These are phyloP conservation scores for Boletus edulis DNA, from an alignment of 768 basidiomycete species.

Conservation along the genomic window DNA sequence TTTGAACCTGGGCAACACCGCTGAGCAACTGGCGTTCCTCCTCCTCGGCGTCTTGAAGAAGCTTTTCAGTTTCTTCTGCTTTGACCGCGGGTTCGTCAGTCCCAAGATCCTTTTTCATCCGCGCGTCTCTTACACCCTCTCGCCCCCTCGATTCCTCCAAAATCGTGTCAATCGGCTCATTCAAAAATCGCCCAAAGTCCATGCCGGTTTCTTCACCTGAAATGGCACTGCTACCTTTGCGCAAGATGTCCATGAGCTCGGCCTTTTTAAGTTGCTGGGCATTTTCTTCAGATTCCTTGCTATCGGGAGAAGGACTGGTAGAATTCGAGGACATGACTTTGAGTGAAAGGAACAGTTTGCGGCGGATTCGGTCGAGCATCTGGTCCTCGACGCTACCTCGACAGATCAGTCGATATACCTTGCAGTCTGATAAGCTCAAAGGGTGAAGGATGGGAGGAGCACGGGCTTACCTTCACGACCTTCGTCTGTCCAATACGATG, in stretches of 20 bases:
- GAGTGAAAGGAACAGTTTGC: constrained; percentile 64
- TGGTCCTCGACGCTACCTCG: constrained; percentile 74
- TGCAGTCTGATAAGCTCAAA: not conserved
- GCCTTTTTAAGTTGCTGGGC: constrained; percentile 34
- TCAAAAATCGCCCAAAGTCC: constrained; percentile 43
- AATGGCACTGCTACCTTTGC: constrained; percentile 57
- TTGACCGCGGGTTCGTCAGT: constrained; percentile 4
- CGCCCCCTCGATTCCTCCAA: constrained; percentile 43
- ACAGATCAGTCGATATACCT: constrained; percentile 71
- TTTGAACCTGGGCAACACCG: constrained; percentile 58
- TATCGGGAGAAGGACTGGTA: constrained; percentile 16
- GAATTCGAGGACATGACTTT: constrained; percentile 56
- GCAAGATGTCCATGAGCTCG: constrained; percentile 56
- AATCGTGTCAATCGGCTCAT: constrained; percentile 43
- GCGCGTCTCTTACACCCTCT: constrained; percentile 42
- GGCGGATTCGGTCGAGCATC: constrained; percentile 67
- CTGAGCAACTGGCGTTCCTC: constrained; percentile 50
- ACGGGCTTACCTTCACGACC: constrained; percentile 49
- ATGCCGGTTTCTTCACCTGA: constrained; percentile 37
- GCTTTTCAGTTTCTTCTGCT: constrained; percentile 23
- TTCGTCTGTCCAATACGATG: constrained; percentile 81
- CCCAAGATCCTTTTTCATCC: constrained; percentile 41
- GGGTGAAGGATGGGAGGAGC: not conserved
- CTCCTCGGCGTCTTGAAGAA: constrained; percentile 46
- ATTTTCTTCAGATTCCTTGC: constrained; percentile 23